Conservation (phyloP, 768 basidiomycete genomes). For the Mycena crocata region DNA sequence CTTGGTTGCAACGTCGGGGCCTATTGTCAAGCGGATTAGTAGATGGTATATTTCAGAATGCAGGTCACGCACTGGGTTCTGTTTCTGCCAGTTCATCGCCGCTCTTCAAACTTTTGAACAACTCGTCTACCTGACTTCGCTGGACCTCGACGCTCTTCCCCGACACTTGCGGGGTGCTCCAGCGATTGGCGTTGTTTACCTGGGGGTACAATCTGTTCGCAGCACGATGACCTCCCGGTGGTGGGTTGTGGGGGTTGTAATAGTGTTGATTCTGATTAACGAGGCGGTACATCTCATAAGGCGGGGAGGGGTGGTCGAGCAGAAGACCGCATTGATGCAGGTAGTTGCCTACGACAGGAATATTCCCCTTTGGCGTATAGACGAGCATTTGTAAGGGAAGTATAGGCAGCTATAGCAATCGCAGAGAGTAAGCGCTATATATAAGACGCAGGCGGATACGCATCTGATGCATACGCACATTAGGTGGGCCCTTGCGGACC, state of each 20-base stretch:
- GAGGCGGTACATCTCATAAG: conserved; percentile 71
- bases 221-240: conserved; percentile 67
- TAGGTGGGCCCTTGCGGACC: conserved; percentile 71
- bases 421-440: conserved; percentile 35
- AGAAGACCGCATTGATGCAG: conserved; percentile 75
- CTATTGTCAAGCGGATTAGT: conserved; percentile 48
- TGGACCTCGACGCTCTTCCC: conserved; percentile 92
- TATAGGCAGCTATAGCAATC: conserved; percentile 73
- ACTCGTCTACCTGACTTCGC: conserved; percentile 91
- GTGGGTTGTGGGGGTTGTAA: conserved; percentile 90
- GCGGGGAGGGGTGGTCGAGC: conserved; percentile 83
- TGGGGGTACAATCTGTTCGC: conserved; percentile 33
- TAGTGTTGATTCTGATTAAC: conserved; percentile 76
- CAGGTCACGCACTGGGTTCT: conserved; percentile 73
- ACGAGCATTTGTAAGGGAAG: conserved; percentile 88
- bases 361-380: conserved; percentile 95
- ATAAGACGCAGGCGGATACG: conserved; percentile 15
- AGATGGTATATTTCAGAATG: conserved; percentile 28
- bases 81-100: conserved; percentile 91
- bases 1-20: conserved; percentile 79
- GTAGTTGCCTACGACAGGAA: conserved; percentile 82
- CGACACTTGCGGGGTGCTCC: conserved; percentile 66
- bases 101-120: conserved; percentile 89
- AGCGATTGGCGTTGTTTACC: conserved; percentile 55
- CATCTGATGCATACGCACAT: conserved; percentile 62